phyloP scores from a whole-genome alignment of 805 yeast species.

The Candida ficus region DNA sequence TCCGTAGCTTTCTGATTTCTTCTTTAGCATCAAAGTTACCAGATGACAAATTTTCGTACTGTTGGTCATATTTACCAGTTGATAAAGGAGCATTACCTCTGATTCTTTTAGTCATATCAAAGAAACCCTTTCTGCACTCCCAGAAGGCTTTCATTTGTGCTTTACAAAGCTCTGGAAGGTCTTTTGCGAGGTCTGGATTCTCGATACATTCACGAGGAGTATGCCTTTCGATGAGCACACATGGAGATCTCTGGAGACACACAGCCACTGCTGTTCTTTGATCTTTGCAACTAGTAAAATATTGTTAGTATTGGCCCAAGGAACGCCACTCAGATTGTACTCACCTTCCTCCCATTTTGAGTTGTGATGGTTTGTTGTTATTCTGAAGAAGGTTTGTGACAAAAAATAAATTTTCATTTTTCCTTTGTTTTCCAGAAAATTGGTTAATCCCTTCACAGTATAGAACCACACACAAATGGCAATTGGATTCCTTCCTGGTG shows the following conservation, averaged over 20 bases:
- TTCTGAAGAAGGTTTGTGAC: too few species aligned
- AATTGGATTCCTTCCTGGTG: constrained; percentile 77
- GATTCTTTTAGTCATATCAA: constrained; percentile 87
- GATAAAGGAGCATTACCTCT: constrained; percentile 92
- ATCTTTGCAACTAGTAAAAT: constrained; percentile 70
- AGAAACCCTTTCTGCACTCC: constrained; percentile 87
- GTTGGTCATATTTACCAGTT: constrained; percentile 88
- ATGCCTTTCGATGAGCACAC: constrained; percentile 85
- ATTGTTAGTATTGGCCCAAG: background rate
- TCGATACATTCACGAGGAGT: constrained; percentile 86
- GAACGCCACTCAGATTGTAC: constrained; percentile 16
- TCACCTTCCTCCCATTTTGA: constrained; percentile 47
- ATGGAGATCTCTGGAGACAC: constrained; percentile 93
- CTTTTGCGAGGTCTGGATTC: constrained; percentile 67
- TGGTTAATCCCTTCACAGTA: too few species aligned
- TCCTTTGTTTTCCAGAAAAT: background rate
- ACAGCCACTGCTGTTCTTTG: constrained; percentile 93
- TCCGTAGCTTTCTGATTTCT: constrained; percentile 69
- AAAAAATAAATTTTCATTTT: too few species aligned
- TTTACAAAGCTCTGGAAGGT: constrained; percentile 82
- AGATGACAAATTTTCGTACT: constrained; percentile 66
- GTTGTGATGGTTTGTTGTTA: too few species aligned
- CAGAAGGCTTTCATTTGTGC: constrained; percentile 81
- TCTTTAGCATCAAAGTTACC: constrained; percentile 82
- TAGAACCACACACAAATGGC: constrained; percentile 38